Evolutionary conservation across 257 asterid species (phyloP).

Genomic region (Lycium barbarum): DNA sequence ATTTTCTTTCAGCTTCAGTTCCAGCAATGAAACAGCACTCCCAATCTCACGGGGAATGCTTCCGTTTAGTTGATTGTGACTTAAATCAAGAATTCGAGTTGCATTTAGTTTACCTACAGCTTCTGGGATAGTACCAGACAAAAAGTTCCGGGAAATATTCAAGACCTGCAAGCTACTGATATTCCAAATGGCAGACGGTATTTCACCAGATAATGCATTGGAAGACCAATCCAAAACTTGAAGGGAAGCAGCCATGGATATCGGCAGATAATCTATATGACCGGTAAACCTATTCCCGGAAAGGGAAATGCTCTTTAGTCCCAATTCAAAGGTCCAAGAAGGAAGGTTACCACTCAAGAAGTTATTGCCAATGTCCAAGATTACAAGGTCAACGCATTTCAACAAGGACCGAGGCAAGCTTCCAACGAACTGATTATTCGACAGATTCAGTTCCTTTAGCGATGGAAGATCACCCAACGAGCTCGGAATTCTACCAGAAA

Average conservation of each 20-base stretch:
- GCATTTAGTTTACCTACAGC: slow-evolving; percentile 59
- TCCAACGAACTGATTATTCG: slow-evolving; percentile 61
- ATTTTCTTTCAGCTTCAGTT: slow-evolving; percentile 65
- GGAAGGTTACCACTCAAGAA: slow-evolving; percentile 68
- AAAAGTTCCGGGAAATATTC: slow-evolving; percentile 65
- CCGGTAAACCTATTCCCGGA: slow-evolving; percentile 70
- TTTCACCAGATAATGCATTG: slow-evolving; percentile 68
- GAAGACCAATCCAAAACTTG: slow-evolving; percentile 69
- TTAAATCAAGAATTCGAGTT: slow-evolving; percentile 63
- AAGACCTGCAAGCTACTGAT: slow-evolving; percentile 60
- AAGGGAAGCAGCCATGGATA: slow-evolving; percentile 48
- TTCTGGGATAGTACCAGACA: slow-evolving; percentile 61
- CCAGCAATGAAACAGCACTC: slow-evolving; percentile 57
- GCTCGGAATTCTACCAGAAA: slow-evolving; percentile 61
- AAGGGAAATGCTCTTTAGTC: slow-evolving; percentile 54
- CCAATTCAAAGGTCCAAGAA: slow-evolving; percentile 63
- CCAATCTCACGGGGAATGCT: slow-evolving; percentile 67
- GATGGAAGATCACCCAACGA: slow-evolving; percentile 58
- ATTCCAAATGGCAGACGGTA: slow-evolving; percentile 61
- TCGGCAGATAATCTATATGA: slow-evolving; percentile 39
- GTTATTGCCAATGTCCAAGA: slow-evolving; percentile 60
- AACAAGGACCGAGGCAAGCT: slow-evolving; percentile 67
- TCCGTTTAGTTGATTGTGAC: slow-evolving; percentile 69
- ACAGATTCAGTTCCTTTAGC: slow-evolving; percentile 61
- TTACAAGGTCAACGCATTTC: slow-evolving; percentile 58